These are phyloP conservation scores for Colletotrichum tofieldiae DNA, from an alignment of 2,329 filamentous ascomycete genomes.

Conservation along the genomic window DNA sequence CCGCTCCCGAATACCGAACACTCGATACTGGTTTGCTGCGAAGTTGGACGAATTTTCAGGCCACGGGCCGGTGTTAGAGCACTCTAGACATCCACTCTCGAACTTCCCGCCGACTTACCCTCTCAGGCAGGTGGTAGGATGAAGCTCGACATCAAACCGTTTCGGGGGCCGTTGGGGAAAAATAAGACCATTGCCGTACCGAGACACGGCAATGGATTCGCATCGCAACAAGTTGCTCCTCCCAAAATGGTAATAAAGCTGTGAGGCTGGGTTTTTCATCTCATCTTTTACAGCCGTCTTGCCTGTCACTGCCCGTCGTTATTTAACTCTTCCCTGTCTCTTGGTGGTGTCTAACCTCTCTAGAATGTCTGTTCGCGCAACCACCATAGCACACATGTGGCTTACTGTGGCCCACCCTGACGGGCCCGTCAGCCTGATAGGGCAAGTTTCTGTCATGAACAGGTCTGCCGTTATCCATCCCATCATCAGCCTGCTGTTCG, in stretches of 20 bases:
- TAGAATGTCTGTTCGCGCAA: conserved; percentile 27
- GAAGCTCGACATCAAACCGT: conserved; percentile 15
- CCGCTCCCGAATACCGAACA: neutral
- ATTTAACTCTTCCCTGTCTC: neutral
- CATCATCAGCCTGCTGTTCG: neutral
- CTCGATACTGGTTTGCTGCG: neutral
- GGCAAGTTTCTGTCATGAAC: conserved; percentile 18
- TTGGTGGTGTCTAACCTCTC: neutral
- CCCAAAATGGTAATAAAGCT: conserved; percentile 5
- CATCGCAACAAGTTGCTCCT: conserved; percentile 4
- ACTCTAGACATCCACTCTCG: neutral
- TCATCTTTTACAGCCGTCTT: conserved; percentile 19
- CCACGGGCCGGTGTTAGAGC: conserved; percentile 9
- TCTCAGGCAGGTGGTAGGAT: conserved; percentile 13
- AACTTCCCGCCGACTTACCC: conserved; percentile 27
- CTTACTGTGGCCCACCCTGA: conserved; percentile 3
- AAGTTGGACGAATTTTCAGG: neutral
- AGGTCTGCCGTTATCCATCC: neutral
- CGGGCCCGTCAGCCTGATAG: conserved; percentile 12
- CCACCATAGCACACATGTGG: neutral
- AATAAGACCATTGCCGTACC: conserved; percentile 22
- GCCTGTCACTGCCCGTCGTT: conserved; percentile 13
- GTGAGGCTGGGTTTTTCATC: conserved; percentile 16
- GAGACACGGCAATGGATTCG: neutral
- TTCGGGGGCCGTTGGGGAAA: conserved; percentile 37